Percentiles rank a stretch among this genome's conserved stretches.
Conservation (phyloP, 2,329 filamentous ascomycete genomes). For the Thelonectria rubi region DNA sequence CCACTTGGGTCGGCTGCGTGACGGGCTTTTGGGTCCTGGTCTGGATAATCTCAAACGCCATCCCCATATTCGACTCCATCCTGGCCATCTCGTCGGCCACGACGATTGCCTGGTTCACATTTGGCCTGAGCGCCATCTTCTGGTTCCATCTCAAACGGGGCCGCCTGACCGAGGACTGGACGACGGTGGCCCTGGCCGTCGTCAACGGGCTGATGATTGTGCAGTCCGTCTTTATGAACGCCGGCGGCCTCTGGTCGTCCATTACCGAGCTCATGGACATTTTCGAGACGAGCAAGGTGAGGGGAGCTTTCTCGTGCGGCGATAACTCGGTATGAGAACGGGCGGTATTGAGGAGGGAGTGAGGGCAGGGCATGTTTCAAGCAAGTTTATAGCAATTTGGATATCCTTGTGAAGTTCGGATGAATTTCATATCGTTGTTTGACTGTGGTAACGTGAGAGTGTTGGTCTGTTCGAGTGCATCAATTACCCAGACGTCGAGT, state of each 20-base stretch:
- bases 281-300: conserved; percentile 39
- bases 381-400: no score
- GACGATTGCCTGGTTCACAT: conserved; percentile 49
- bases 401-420: no score
- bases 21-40: conserved; percentile 46
- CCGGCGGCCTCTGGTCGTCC: conserved; percentile 46
- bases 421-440: no score
- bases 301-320: conserved; percentile 46
- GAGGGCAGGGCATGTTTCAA: no score
- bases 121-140: conserved; percentile 47
- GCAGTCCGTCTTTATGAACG: conserved; percentile 48
- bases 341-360: no score
- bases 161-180: conserved; percentile 33
- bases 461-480: no score
- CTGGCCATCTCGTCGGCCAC: conserved; percentile 48
- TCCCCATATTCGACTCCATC: conserved; percentile 50
- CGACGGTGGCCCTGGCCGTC: conserved; percentile 30
- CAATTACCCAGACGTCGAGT: no score
- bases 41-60: conserved; percentile 48
- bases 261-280: conserved; percentile 43
- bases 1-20: conserved; percentile 46
- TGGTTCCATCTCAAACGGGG: conserved; percentile 48
- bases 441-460: no score
- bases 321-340: conserved; percentile 40
- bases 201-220: conserved; percentile 44